These are phyloP conservation scores for Entelexis paramagnoliae DNA, from an alignment of 1,139 yeast species.

Conservation along the genomic window DNA sequence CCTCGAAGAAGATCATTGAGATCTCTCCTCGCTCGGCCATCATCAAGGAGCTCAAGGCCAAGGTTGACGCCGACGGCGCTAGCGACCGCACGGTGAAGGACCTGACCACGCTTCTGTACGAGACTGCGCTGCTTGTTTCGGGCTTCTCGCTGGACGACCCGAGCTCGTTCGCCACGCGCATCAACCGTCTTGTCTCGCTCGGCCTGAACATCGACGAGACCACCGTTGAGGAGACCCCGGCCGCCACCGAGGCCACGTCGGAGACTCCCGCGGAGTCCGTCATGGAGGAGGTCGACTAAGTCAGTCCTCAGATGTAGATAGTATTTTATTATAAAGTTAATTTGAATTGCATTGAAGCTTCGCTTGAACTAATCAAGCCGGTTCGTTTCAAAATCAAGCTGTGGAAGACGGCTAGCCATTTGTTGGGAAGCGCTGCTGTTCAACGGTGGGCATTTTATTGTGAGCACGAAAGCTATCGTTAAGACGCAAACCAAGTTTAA, in stretches of 20 bases:
- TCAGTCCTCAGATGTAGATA: conserved; percentile 2
- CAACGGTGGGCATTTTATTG: no score
- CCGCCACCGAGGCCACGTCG: conserved; percentile 49
- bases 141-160: conserved; percentile 99
- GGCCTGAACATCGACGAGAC: conserved; percentile 96
- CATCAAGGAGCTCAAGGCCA: conserved; percentile 87
- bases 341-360: neutral
- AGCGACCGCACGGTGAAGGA: conserved; percentile 98
- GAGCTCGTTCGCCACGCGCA: conserved; percentile 92
- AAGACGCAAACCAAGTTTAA: no score
- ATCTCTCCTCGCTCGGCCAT: conserved; percentile 95
- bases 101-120: conserved; percentile 89
- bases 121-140: conserved; percentile 95
- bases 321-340: neutral
- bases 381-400: no score
- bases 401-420: no score
- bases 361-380: no score
- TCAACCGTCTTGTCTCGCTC: conserved; percentile 93
- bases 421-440: no score
- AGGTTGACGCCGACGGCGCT: conserved; percentile 94
- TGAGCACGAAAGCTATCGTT: no score
- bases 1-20: conserved; percentile 98
- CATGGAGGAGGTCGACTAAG: conserved; percentile 98
- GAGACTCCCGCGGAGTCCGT: conserved; percentile 67
- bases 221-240: conserved; percentile 40